Evolutionary conservation across 257 asterid genomes (phyloP).

Genomic region (Fraxinus cuspidata): DNA sequence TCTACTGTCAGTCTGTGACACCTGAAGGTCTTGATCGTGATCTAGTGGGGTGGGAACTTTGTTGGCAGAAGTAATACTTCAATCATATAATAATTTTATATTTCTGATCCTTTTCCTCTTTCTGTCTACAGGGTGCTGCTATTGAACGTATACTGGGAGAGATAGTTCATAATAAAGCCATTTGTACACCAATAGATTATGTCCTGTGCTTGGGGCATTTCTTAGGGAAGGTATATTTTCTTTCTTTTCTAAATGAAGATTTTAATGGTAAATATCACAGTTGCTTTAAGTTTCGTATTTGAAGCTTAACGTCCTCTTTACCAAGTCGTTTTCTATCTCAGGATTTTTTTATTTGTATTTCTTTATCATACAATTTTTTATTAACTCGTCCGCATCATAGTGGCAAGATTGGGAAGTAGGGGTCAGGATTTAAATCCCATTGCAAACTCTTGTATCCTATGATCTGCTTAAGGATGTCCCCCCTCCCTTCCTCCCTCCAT

Average conservation of each 20-base stretch:
- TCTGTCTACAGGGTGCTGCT: constrained; percentile 74
- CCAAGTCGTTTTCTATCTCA: not conserved
- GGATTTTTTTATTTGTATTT: not conserved
- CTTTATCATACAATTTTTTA: not conserved
- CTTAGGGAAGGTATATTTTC: constrained; percentile 66
- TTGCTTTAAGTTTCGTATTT: not conserved
- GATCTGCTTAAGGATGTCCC: no score
- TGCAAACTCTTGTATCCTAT: not conserved
- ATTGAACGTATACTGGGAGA: constrained; percentile 92
- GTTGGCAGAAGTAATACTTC: constrained; percentile 2
- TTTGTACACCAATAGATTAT: constrained; percentile 76
- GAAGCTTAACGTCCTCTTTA: not conserved
- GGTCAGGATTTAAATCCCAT: not conserved
- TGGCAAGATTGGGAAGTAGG: not conserved
- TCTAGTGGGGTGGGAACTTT: not conserved
- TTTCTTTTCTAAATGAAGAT: not conserved
- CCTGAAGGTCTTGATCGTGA: not conserved
- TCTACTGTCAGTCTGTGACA: not conserved
- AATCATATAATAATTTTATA: not conserved
- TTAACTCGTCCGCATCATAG: not conserved
- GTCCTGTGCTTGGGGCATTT: constrained; percentile 90
- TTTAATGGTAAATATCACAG: not conserved
- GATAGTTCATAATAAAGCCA: constrained; percentile 85
- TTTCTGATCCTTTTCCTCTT: not conserved
- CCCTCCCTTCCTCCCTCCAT: no score